These are phyloP conservation scores for Massariosphaeria phaeospora DNA, from an alignment of 495 filamentous ascomycete genomes.

Conservation along the genomic window DNA sequence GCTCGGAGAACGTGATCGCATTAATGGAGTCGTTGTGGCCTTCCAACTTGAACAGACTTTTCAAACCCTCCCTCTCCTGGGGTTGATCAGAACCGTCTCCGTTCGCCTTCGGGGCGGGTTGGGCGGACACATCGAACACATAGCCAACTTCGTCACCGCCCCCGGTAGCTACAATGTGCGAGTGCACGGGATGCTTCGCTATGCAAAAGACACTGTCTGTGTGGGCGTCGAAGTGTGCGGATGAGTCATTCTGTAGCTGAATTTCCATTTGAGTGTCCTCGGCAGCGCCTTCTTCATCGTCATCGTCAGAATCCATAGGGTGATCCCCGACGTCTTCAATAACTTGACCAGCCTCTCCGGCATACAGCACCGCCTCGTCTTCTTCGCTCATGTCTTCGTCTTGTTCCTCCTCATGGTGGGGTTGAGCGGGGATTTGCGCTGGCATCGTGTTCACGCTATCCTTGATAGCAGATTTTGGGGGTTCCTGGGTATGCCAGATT, in stretches of 20 bases:
- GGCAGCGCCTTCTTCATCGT: slow-evolving; percentile 45
- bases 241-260: slow-evolving; percentile 78
- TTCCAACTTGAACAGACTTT: slow-evolving; percentile 62
- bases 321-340: slow-evolving; percentile 41
- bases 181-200: slow-evolving; percentile 78
- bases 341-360: slow-evolving; percentile 41
- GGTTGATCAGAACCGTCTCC: slow-evolving; percentile 43
- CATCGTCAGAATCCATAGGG: slow-evolving; percentile 57
- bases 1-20: slow-evolving; percentile 75
- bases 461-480: too few species aligned
- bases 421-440: too few species aligned
- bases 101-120: slow-evolving; percentile 41
- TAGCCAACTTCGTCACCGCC: slow-evolving; percentile 80
- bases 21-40: slow-evolving; percentile 91
- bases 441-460: too few species aligned
- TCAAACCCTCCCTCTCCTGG: slow-evolving; percentile 54
- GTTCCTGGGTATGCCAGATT: too few species aligned
- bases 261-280: slow-evolving; percentile 57
- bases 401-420: slow-evolving; percentile 20
- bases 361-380: slow-evolving; percentile 41
- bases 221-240: slow-evolving; percentile 85
- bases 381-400: slow-evolving; percentile 32
- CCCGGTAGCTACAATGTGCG: slow-evolving; percentile 77
- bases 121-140: slow-evolving; percentile 67
- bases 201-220: slow-evolving; percentile 88